Percentiles rank a stretch among this genome's conserved stretches.
These are phyloP conservation scores for Termitomyces titanicus DNA, from an alignment of 768 basidiomycete genomes.

Conservation along the genomic window DNA sequence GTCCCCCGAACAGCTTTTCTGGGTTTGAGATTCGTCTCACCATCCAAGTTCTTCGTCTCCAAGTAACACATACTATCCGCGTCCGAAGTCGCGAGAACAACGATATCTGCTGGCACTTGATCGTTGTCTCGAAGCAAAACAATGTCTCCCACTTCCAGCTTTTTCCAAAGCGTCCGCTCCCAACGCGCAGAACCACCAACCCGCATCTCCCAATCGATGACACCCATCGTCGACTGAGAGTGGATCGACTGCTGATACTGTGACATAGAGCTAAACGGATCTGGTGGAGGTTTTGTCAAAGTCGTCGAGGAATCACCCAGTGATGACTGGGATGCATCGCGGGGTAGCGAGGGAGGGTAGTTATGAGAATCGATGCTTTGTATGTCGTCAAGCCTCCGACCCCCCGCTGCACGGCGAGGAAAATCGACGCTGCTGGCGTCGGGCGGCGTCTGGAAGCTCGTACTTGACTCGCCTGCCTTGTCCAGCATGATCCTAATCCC, in stretches of 20 bases:
- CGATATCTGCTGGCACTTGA: constrained; percentile 93
- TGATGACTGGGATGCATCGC: constrained; percentile 32
- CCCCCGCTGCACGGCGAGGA: constrained; percentile 38
- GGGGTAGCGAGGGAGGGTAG: constrained; percentile 50
- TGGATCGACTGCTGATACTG: constrained; percentile 56
- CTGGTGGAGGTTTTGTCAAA: constrained; percentile 24
- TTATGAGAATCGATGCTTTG: constrained; percentile 63
- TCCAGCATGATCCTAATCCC: constrained; percentile 63
- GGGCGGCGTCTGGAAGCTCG: constrained; percentile 31
- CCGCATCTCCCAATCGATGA: constrained; percentile 76
- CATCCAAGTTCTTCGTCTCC: constrained; percentile 97
- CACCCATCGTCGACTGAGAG: constrained; percentile 59
- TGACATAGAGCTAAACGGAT: constrained; percentile 38
- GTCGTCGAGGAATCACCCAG: constrained; percentile 30
- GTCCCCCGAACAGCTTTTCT: constrained; percentile 77
- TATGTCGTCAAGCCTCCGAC: constrained; percentile 61
- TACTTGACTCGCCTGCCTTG: constrained; percentile 40
- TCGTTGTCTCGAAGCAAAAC: constrained; percentile 91
- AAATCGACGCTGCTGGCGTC: constrained; percentile 42
- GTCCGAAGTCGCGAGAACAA: constrained; percentile 90
- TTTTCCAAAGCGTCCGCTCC: constrained; percentile 98
- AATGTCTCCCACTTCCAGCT: constrained; percentile 95
- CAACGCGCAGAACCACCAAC: constrained; percentile 72
- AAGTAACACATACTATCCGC: constrained; percentile 90
- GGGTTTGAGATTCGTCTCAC: constrained; percentile 95